Evolutionary conservation across 805 yeast genomes (phyloP).

Genomic region (Saccharomycopsis sp.): DNA sequence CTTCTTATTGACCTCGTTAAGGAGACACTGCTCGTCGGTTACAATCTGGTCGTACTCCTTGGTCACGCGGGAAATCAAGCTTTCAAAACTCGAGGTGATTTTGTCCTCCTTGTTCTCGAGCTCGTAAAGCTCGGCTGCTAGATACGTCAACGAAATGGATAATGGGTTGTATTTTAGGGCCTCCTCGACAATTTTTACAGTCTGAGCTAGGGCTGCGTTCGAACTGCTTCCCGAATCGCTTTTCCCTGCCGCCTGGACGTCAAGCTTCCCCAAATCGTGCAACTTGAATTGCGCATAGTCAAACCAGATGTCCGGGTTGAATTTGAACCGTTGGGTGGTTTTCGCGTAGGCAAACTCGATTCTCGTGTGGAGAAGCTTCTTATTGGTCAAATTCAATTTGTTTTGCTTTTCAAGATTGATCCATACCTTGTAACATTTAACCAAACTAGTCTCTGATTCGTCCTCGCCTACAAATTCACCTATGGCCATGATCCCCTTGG

Average conservation of each 20-base stretch:
- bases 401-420: slow-evolving; percentile 72
- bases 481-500: slow-evolving; percentile 37
- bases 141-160: slow-evolving; percentile 60
- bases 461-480: slow-evolving; percentile 28
- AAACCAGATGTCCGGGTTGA: slow-evolving; percentile 74
- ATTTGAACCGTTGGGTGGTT: slow-evolving; percentile 53
- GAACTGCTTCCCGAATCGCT: slow-evolving; percentile 35
- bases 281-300: slow-evolving; percentile 40
- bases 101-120: slow-evolving; percentile 42
- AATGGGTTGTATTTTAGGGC: slow-evolving; percentile 62
- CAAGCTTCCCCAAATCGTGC: slow-evolving; percentile 23
- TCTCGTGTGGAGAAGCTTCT: slow-evolving; percentile 44
- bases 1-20: slow-evolving; percentile 24
- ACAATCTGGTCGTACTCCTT: slow-evolving; percentile 30
- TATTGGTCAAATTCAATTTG: slow-evolving; percentile 50
- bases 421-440: slow-evolving; percentile 43
- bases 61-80: slow-evolving; percentile 42
- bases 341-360: slow-evolving; percentile 67
- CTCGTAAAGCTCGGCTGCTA: slow-evolving; percentile 67
- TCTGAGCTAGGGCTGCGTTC: slow-evolving; percentile 26
- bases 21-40: slow-evolving; percentile 20
- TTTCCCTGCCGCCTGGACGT: not conserved
- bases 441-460: slow-evolving; percentile 22
- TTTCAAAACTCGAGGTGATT: slow-evolving; percentile 44
- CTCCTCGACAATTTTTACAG: slow-evolving; percentile 41